phyloP scores from a whole-genome alignment of 1,284 basidiomycete species.

The Rhodotorula sp. region DNA sequence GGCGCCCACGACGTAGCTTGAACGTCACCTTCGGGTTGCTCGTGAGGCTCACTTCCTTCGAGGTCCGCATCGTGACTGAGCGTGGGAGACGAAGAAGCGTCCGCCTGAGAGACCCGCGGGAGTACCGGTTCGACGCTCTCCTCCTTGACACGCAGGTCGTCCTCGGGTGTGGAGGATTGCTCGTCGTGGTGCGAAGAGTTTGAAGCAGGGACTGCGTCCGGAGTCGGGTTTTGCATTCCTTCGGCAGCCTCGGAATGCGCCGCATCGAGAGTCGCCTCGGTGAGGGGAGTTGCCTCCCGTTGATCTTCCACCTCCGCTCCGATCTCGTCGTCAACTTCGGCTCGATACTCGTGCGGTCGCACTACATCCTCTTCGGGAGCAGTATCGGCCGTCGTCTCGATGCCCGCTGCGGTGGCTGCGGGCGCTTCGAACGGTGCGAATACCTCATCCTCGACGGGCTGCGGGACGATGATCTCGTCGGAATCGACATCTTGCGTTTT shows the following conservation, averaged over 20 bases:
- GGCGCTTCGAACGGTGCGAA: conserved; percentile 10
- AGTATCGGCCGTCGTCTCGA: conserved; percentile 6
- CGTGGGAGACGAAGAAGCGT: too few species aligned
- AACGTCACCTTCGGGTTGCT: too few species aligned
- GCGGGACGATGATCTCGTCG: neutral
- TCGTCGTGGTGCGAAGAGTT: neutral
- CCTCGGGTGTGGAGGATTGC: neutral
- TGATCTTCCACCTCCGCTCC: conserved; percentile 2
- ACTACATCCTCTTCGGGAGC: neutral
- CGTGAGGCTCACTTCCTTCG: too few species aligned
- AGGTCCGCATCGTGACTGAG: too few species aligned
- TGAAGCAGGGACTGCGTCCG: too few species aligned
- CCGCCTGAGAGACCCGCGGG: neutral
- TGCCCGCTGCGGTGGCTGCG: neutral
- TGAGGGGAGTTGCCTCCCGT: neutral
- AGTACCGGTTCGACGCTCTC: conserved; percentile 16
- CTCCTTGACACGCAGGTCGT: conserved; percentile 12
- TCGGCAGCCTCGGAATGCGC: neutral
- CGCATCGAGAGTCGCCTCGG: neutral
- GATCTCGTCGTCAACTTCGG: neutral
- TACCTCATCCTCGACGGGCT: neutral
- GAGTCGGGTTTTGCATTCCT: too few species aligned
- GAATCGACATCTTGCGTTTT: neutral
- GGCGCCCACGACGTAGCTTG: too few species aligned
- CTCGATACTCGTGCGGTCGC: neutral